Evolutionary conservation across 1,139 yeast species (phyloP).

Genomic region (Yamadazyma dendronema): DNA sequence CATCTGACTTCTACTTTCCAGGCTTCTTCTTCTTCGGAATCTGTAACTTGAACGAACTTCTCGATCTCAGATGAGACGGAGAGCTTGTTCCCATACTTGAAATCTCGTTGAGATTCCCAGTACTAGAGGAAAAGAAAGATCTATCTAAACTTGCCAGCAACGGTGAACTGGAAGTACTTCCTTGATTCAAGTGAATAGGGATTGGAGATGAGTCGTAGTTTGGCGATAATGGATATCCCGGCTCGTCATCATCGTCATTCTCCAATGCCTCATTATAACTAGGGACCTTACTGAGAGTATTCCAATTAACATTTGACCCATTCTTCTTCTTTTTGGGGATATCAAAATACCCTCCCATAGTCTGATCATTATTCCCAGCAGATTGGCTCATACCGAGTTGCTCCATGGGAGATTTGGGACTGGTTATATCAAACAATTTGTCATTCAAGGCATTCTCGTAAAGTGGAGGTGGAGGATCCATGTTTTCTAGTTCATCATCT

Average conservation of each 20-base stretch:
- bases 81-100: not conserved
- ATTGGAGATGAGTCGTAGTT: slow-evolving; percentile 13
- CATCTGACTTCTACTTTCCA: not conserved
- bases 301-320: slow-evolving; percentile 16
- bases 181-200: not conserved
- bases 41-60: slow-evolving; percentile 12
- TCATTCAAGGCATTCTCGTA: slow-evolving; percentile 40
- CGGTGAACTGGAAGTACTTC: not conserved
- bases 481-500: slow-evolving; percentile 27
- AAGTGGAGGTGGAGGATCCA: slow-evolving; percentile 44
- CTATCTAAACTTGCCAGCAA: not conserved
- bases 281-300: slow-evolving; percentile 19
- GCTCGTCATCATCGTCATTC: slow-evolving; percentile 19
- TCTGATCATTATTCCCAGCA: not conserved
- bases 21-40: slow-evolving; percentile 8
- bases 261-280: slow-evolving; percentile 25
- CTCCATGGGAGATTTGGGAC: slow-evolving; percentile 39
- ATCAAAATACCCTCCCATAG: slow-evolving; percentile 14
- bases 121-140: not conserved
- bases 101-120: not conserved
- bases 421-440: slow-evolving; percentile 33
- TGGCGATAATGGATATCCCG: slow-evolving; percentile 20
- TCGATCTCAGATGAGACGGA: slow-evolving; percentile 8
- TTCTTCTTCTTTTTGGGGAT: slow-evolving; percentile 12
- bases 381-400: slow-evolving; percentile 28